phyloP scores from a whole-genome alignment of 805 yeast genomes.

The Zygosaccharomyces siamensis region DNA sequence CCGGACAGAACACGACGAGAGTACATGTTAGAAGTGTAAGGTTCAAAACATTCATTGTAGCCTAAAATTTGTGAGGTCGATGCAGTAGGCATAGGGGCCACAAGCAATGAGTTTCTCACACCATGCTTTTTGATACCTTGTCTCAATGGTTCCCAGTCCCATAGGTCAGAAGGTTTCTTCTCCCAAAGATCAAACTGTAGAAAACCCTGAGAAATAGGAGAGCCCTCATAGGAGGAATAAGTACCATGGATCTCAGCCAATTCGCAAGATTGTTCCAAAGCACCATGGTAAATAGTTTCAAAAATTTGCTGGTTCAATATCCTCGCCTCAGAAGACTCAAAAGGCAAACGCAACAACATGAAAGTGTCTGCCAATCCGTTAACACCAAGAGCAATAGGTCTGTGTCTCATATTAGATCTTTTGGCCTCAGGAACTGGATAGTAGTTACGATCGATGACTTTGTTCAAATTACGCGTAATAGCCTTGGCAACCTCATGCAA shows the following conservation, averaged over 20 bases:
- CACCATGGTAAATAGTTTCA: conserved; percentile 94
- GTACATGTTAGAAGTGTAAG: conserved; percentile 86
- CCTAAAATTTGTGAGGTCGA: conserved; percentile 95
- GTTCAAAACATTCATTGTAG: conserved; percentile 91
- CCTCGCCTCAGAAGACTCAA: conserved; percentile 77
- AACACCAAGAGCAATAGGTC: conserved; percentile 98
- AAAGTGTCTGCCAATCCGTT: conserved; percentile 94
- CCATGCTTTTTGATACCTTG: conserved; percentile 57
- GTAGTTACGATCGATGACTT: conserved; percentile 74
- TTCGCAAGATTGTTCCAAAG: conserved; percentile 82
- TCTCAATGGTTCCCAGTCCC: conserved; percentile 80
- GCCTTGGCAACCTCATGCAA: conserved; percentile 76
- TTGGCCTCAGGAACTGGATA: conserved; percentile 81
- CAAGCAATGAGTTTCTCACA: conserved; percentile 77
- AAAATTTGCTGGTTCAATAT: conserved; percentile 76
- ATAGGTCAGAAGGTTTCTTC: conserved; percentile 67
- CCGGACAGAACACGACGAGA: conserved; percentile 87
- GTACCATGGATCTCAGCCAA: conserved; percentile 65
- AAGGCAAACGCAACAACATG: conserved; percentile 73
- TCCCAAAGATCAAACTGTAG: conserved; percentile 89
- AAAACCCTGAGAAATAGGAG: conserved; percentile 84
- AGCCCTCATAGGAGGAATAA: conserved; percentile 71
- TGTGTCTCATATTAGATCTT: conserved; percentile 69
- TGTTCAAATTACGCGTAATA: conserved; percentile 71
- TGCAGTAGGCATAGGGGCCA: conserved; percentile 98